Conservation (phyloP, 2,329 filamentous ascomycete species). For the Calonectria leucothoes region DNA sequence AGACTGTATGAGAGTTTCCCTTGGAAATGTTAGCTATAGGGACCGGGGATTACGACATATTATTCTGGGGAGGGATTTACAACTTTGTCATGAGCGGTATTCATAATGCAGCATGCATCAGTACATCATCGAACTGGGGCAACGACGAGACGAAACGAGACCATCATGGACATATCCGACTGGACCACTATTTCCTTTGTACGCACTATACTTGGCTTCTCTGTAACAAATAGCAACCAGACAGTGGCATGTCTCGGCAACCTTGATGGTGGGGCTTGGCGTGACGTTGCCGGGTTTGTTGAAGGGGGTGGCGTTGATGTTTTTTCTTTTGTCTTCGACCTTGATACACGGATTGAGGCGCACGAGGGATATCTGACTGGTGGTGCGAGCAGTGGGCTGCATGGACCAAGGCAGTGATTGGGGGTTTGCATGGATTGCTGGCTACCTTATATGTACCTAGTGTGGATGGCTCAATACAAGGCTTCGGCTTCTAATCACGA, state of each 20-base stretch:
- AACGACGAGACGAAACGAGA: slow-evolving; percentile 47
- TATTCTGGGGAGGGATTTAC: slow-evolving; percentile 37
- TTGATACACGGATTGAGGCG: slow-evolving; percentile 35
- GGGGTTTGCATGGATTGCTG: slow-evolving; percentile 36
- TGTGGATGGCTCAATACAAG: slow-evolving; percentile 23
- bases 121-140: slow-evolving; percentile 40
- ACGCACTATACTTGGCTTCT: slow-evolving; percentile 41
- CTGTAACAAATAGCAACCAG: slow-evolving; percentile 40
- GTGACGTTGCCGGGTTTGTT: slow-evolving; percentile 30
- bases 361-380: slow-evolving; percentile 32
- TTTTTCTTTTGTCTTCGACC: slow-evolving; percentile 21
- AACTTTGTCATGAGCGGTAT: slow-evolving; percentile 43
- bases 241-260: slow-evolving; percentile 27
- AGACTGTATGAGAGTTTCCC: slow-evolving; percentile 31
- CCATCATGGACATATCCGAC: slow-evolving; percentile 46
- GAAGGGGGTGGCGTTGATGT: slow-evolving; percentile 37
- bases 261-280: slow-evolving; percentile 17
- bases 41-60: slow-evolving; percentile 33
- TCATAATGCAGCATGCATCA: slow-evolving; percentile 47
- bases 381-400: slow-evolving; percentile 42
- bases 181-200: slow-evolving; percentile 42
- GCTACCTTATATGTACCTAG: slow-evolving; percentile 21
- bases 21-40: slow-evolving; percentile 25
- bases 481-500: slow-evolving; percentile 14
- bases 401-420: slow-evolving; percentile 28